phyloP scores from a whole-genome alignment of 2,329 filamentous ascomycete genomes.

The Arthrobotrys entomopaga region DNA sequence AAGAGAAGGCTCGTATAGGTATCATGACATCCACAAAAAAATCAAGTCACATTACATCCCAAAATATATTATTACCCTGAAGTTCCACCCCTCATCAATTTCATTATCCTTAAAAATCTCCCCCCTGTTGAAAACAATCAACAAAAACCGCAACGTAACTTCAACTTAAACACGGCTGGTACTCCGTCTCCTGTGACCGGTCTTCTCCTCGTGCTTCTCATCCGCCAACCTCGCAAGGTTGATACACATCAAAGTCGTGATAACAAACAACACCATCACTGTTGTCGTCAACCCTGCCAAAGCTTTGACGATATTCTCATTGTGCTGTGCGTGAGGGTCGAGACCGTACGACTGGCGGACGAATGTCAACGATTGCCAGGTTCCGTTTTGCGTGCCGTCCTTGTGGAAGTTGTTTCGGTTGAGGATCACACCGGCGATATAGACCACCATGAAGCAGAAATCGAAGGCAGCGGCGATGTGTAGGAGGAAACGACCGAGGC shows the following conservation, averaged over 20 bases:
- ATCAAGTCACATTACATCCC: neutral
- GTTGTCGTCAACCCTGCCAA: conserved; percentile 43
- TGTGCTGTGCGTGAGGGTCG: conserved; percentile 31
- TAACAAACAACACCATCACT: conserved; percentile 46
- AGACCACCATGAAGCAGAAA: conserved; percentile 55
- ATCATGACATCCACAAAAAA: conserved; percentile 33
- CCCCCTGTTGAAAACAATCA: neutral
- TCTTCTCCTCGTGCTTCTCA: conserved; percentile 54
- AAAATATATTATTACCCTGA: too few relatives aligned
- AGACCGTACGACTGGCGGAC: conserved; percentile 20
- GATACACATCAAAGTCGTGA: conserved; percentile 51
- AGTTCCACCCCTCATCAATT: too few relatives aligned
- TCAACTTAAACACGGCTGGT: conserved; percentile 27
- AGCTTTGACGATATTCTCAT: conserved; percentile 38
- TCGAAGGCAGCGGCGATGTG: conserved; percentile 54
- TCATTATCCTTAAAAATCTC: neutral
- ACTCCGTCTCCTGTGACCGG: conserved; percentile 35
- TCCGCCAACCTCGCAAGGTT: conserved; percentile 43
- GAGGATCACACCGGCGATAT: conserved; percentile 47
- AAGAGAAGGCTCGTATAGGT: conserved; percentile 17
- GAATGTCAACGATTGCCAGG: conserved; percentile 35
- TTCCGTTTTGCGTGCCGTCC: conserved; percentile 29
- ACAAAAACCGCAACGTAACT: neutral
- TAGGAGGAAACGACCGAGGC: conserved; percentile 52
- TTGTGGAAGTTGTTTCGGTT: conserved; percentile 52